Percentiles rank a stretch among this genome's conserved stretches.
Evolutionary conservation across 495 filamentous ascomycete species (phyloP).

Genomic region (Patellaria atrata): DNA sequence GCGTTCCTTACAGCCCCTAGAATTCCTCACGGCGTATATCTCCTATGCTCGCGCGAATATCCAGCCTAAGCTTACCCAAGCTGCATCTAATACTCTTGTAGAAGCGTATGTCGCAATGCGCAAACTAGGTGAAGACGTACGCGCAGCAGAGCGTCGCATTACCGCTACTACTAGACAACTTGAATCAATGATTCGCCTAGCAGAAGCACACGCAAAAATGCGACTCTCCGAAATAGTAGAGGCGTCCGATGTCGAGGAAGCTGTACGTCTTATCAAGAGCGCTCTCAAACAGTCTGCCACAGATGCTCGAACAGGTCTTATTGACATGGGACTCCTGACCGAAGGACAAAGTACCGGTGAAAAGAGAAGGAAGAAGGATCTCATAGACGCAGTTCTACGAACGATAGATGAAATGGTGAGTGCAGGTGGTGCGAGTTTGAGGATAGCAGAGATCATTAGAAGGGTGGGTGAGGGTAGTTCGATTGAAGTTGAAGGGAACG

Average conservation of each 20-base stretch:
- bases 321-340: conserved; percentile 90
- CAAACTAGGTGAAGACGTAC: conserved; percentile 87
- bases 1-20: conserved; percentile 50
- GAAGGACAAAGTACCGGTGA: conserved; percentile 82
- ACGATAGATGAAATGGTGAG: conserved; percentile 64
- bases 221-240: conserved; percentile 65
- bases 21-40: conserved; percentile 93
- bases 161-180: conserved; percentile 93
- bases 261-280: conserved; percentile 77
- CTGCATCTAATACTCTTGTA: conserved; percentile 67
- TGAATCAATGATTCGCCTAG: conserved; percentile 90
- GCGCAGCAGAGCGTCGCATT: conserved; percentile 84
- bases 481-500: conserved; percentile 48
- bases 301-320: conserved; percentile 76
- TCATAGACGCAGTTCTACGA: conserved; percentile 63
- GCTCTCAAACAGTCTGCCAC: conserved; percentile 97
- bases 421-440: conserved; percentile 43
- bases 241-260: conserved; percentile 71
- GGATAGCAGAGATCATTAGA: conserved; percentile 61
- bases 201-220: conserved; percentile 98
- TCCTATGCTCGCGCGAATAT: conserved; percentile 84
- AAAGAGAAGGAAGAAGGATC: conserved; percentile 59
- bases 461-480: conserved; percentile 61
- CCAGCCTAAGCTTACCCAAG: conserved; percentile 63
- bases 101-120: conserved; percentile 91